Conservation (phyloP, 495 filamentous ascomycete genomes). For the Letharia columbiana region DNA sequence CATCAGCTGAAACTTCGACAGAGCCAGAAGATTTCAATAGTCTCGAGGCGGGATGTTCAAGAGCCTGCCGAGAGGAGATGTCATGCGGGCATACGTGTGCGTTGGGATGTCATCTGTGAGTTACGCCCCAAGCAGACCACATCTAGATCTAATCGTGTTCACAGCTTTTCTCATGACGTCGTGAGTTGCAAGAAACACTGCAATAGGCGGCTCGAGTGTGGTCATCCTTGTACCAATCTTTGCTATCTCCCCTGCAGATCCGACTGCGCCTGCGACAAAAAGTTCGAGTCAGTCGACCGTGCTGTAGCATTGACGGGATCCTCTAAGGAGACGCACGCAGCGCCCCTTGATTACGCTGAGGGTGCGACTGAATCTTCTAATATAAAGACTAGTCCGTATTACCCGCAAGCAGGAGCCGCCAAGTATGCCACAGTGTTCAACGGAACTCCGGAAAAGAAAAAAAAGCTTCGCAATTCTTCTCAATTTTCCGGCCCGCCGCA, state of each 20-base stretch:
- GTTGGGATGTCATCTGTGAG: conserved; percentile 36
- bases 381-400: not conserved
- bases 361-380: not conserved
- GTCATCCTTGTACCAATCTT: conserved; percentile 24
- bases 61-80: conserved; percentile 30
- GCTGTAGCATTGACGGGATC: too few species aligned
- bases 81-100: conserved; percentile 37
- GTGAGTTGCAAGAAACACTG: conserved; percentile 31
- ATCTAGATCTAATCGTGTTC: not conserved
- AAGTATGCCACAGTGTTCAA: not conserved
- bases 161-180: conserved; percentile 30
- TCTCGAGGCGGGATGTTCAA: conserved; percentile 42
- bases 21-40: conserved; percentile 12
- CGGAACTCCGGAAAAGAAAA: not conserved
- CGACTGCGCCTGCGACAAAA: conserved; percentile 9
- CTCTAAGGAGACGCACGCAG: too few species aligned
- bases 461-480: not conserved
- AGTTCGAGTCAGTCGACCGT: not conserved
- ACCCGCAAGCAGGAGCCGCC: not conserved
- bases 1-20: not conserved
- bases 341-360: not conserved
- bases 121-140: not conserved
- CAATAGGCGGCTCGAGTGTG: conserved; percentile 27
- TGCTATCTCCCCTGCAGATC: conserved; percentile 19
- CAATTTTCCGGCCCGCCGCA: not conserved